phyloP scores from a whole-genome alignment of 2,329 filamentous ascomycete genomes.

The Cercospora brassicicola region DNA sequence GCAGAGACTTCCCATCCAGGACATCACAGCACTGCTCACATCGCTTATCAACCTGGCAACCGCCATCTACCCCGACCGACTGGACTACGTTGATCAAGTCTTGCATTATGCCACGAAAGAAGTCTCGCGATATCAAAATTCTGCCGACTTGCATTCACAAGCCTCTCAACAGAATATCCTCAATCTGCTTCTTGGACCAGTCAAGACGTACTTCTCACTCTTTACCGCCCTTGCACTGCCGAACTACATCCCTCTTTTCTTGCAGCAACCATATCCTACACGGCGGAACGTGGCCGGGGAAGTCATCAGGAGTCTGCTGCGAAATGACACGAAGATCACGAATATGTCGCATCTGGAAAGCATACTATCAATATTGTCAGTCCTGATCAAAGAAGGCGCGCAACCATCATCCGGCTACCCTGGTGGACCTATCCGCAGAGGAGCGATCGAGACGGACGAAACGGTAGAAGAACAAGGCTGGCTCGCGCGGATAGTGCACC shows the following conservation, averaged over 20 bases:
- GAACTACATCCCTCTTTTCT: slow-evolving; percentile 84
- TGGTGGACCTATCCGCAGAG: slow-evolving; percentile 70
- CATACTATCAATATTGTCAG: slow-evolving; percentile 81
- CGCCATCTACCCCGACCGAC: slow-evolving; percentile 87
- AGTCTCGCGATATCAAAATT: slow-evolving; percentile 84
- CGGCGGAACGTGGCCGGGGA: slow-evolving; percentile 87
- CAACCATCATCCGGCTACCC: slow-evolving; percentile 80
- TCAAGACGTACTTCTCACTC: slow-evolving; percentile 86
- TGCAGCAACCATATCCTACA: slow-evolving; percentile 90
- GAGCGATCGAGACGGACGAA: slow-evolving; percentile 86
- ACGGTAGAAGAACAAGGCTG: slow-evolving; percentile 97
- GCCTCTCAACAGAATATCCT: slow-evolving; percentile 86
- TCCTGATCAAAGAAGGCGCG: slow-evolving; percentile 89
- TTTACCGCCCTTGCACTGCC: slow-evolving; percentile 95
- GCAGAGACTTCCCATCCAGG: slow-evolving; percentile 86
- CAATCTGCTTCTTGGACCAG: slow-evolving; percentile 82
- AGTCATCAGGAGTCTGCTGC: slow-evolving; percentile 77
- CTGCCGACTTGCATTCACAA: slow-evolving; percentile 88
- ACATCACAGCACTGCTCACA: slow-evolving; percentile 90
- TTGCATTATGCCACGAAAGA: slow-evolving; percentile 85
- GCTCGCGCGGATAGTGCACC: slow-evolving; percentile 87
- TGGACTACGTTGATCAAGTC: slow-evolving; percentile 95
- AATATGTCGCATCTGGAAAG: slow-evolving; percentile 80
- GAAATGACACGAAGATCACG: slow-evolving; percentile 75
- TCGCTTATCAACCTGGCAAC: slow-evolving; percentile 90